Evolutionary conservation across 2,329 filamentous ascomycete species (phyloP), one percentile per base, ranked within the genome.

Genomic region (Lachnellula arida): DNA sequence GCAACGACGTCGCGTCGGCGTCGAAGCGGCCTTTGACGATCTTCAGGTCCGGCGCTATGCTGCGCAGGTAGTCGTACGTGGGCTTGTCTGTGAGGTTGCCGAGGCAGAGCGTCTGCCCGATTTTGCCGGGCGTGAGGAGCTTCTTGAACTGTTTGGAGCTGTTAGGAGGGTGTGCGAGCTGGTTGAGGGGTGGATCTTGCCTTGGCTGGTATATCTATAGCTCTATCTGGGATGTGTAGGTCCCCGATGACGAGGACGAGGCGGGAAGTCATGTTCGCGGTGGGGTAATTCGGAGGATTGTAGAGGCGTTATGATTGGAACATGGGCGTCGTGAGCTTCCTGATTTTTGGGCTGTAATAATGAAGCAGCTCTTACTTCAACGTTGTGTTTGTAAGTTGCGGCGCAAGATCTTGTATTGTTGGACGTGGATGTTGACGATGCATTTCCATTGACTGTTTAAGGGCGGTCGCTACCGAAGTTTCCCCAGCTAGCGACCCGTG

Each of bases 221-320:
- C 91, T 72, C 91, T 82, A 74, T 96, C 91, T 67, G 91, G 91
- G 75, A 96, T 96, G 77, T 96, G 91, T 53, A 96, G 84, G 77
- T 96, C 91, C 72, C 91, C 91, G 66, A 96, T 90, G 70, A 94
- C 90, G 71, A 96, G 83, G 70, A 96, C 91, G 65, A 96, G 81
- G 75, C 93, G 90, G 62, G 91, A 90, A 78, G 93, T 91, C 79
- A 84, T 87, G 67, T 56, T 61, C 56, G 53, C 44, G 39, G 53
- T 48, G 55, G 58, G 53, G 51, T 52, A 39, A 14, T 47, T 56
- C 49, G 46, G 54, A 46, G 19, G 11, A n/a, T n/a, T 54, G 51
- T 48, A 25, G n/a, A 43, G 25, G 12, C 17, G 19, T 53, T 56
- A 49, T 35, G 37, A 28, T 23, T 22, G 12, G 40, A 14, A 15